Conservation (phyloP, 1,284 basidiomycete species). For the Rugosomyces carneus region DNA sequence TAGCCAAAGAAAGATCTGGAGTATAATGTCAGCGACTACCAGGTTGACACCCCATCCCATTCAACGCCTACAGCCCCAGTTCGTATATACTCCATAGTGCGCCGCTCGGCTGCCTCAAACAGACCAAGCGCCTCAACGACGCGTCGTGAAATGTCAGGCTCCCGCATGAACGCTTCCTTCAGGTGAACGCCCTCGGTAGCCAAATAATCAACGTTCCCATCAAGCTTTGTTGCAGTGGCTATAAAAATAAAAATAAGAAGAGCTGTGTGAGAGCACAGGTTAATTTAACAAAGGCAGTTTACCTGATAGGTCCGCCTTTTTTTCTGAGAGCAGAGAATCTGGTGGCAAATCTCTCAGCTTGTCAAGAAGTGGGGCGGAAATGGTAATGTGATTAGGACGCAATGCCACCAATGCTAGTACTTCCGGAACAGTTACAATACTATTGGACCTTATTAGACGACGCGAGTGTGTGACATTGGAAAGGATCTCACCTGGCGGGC, state of each 20-base stretch:
- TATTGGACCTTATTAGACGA: slow-evolving; percentile 14
- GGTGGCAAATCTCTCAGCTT: slow-evolving; percentile 29
- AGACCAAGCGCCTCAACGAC: slow-evolving; percentile 38
- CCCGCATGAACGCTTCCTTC: slow-evolving; percentile 28
- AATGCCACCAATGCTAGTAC: slow-evolving; percentile 37
- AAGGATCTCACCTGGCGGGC: slow-evolving; percentile 39
- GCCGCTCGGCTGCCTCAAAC: slow-evolving; percentile 37
- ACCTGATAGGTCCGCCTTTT: slow-evolving; percentile 8
- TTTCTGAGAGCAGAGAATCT: slow-evolving; percentile 13
- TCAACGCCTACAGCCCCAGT: slow-evolving; percentile 5
- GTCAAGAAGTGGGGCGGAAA: slow-evolving; percentile 38
- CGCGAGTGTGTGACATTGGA: not conserved
- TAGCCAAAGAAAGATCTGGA: too few species aligned
- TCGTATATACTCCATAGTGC: slow-evolving; percentile 30
- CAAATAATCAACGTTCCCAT: slow-evolving; percentile 28
- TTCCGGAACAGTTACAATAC: slow-evolving; percentile 39
- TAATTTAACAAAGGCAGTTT: not conserved
- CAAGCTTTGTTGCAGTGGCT: not conserved
- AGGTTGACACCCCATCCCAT: slow-evolving; percentile 5
- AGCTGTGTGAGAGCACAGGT: not conserved
- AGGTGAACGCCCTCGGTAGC: slow-evolving; percentile 28
- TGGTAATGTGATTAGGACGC: slow-evolving; percentile 39
- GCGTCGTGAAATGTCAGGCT: slow-evolving; percentile 36
- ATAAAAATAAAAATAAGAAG: not conserved
- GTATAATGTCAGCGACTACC: too few species aligned